phyloP scores from a whole-genome alignment of 768 basidiomycete species.

The Mycena vitilis region DNA sequence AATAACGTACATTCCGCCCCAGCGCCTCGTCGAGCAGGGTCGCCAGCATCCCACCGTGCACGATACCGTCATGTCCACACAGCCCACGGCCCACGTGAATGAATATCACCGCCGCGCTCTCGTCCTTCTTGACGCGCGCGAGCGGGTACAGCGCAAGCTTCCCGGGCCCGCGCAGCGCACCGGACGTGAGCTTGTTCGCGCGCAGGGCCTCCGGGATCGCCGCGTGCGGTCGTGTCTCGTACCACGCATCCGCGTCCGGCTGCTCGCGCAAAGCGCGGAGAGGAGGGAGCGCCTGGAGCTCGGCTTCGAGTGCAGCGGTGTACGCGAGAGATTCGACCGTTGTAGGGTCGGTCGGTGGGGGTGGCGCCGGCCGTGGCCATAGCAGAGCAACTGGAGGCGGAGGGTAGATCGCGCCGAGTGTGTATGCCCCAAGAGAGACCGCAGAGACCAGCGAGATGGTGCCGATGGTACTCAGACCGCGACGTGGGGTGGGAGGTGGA shows the following conservation, averaged over 20 bases:
- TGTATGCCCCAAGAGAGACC: constrained; percentile 55
- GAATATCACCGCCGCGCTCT: constrained; percentile 76
- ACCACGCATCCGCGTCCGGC: constrained; percentile 71
- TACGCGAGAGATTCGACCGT: constrained; percentile 70
- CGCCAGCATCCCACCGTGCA: constrained; percentile 93
- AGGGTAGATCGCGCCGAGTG: constrained; percentile 78
- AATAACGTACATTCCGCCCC: constrained; percentile 78
- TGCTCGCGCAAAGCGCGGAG: constrained; percentile 62
- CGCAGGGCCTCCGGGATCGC: constrained; percentile 76
- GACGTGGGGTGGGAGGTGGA: not conserved
- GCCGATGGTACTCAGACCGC: constrained; percentile 27
- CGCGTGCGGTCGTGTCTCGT: constrained; percentile 81
- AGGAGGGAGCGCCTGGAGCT: constrained; percentile 72
- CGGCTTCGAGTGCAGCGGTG: constrained; percentile 70
- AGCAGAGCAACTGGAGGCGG: constrained; percentile 74
- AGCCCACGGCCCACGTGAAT: constrained; percentile 87
- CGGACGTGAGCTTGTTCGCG: constrained; percentile 87
- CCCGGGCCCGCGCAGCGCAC: constrained; percentile 88
- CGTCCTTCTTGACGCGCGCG: constrained; percentile 79
- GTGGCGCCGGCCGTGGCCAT: constrained; percentile 81
- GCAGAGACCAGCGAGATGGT: constrained; percentile 41
- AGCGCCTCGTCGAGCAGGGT: constrained; percentile 90
- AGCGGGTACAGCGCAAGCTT: constrained; percentile 86
- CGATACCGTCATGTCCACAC: constrained; percentile 94
- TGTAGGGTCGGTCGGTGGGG: constrained; percentile 65